phyloP scores from a whole-genome alignment of 2,329 filamentous ascomycete genomes.

The Zopfia rhizophila region DNA sequence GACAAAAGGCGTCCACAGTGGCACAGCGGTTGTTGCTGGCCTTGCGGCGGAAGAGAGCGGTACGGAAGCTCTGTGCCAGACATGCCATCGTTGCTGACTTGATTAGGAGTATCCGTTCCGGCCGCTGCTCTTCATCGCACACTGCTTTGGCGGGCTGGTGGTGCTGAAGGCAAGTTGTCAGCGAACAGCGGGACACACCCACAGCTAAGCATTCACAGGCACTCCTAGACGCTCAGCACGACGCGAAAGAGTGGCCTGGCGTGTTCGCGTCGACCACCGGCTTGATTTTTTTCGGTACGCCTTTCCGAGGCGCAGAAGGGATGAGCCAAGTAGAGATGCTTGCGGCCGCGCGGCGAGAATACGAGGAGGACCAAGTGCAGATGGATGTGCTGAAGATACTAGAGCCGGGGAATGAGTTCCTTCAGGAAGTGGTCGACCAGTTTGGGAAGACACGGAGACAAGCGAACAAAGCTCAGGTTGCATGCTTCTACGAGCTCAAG shows the following conservation, averaged over 20 bases:
- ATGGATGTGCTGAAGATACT: conserved; percentile 29
- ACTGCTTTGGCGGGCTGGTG: conserved; percentile 39
- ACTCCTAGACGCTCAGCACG: conserved; percentile 24
- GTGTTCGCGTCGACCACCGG: conserved; percentile 31
- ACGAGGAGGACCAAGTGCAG: conserved; percentile 30
- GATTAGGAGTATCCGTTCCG: conserved; percentile 26
- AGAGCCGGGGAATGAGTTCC: conserved; percentile 32
- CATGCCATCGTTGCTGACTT: conserved; percentile 8
- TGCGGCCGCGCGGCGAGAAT: conserved; percentile 31
- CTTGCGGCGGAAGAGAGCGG: conserved; percentile 30
- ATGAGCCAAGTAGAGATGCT: conserved; percentile 39
- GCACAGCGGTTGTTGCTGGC: conserved; percentile 30
- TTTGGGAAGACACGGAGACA: conserved; percentile 29
- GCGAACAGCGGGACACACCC: conserved; percentile 3
- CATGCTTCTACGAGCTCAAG: conserved; percentile 37
- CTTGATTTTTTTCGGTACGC: conserved; percentile 36
- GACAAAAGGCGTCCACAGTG: conserved; percentile 30
- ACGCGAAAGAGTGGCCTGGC: conserved; percentile 29
- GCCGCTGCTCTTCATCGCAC: conserved; percentile 37
- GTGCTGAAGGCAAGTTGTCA: conserved; percentile 31
- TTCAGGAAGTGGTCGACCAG: conserved; percentile 33
- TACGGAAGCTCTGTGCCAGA: conserved; percentile 9
- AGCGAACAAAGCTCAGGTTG: conserved; percentile 29
- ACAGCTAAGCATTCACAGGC: conserved; percentile 24
- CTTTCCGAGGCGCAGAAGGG: conserved; percentile 35